Conservation (phyloP, 371 early-diverging fungal genomes). For the Antonospora locustae region DNA sequence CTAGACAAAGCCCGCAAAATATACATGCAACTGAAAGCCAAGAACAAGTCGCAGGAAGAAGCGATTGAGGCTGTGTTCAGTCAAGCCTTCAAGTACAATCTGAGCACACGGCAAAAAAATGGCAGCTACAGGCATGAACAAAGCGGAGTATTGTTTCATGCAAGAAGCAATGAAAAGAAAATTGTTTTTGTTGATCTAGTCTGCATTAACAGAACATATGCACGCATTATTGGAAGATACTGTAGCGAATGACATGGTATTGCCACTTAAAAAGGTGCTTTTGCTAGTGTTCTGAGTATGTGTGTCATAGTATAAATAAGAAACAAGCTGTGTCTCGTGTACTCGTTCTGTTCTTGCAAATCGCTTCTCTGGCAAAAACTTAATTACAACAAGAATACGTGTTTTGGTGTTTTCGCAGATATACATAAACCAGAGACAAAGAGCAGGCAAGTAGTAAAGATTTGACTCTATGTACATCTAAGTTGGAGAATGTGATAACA, state of each 20-base stretch:
- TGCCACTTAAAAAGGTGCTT: neutral
- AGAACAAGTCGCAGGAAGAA: conserved; percentile 25
- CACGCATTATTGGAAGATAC: conserved; percentile 39
- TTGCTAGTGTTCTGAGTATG: too few relatives aligned
- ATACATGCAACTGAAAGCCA: neutral
- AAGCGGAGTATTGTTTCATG: conserved; percentile 18
- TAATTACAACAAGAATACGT: too few relatives aligned
- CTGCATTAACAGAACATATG: conserved; percentile 39
- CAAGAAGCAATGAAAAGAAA: conserved; percentile 34
- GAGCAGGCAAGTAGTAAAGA: too few relatives aligned
- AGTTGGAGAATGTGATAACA: too few relatives aligned
- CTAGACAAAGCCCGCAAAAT: neutral
- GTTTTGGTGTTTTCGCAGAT: too few relatives aligned
- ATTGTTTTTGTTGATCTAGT: conserved; percentile 43
- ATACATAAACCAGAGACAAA: too few relatives aligned
- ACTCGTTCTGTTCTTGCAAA: too few relatives aligned
- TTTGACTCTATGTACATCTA: too few relatives aligned
- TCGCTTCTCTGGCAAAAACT: too few relatives aligned
- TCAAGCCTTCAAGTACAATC: conserved; percentile 40
- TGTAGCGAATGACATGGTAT: neutral
- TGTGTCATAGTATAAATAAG: too few relatives aligned
- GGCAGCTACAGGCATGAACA: conserved; percentile 27
- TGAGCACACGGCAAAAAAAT: conserved; percentile 30
- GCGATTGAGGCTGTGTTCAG: conserved; percentile 31
- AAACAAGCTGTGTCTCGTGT: too few relatives aligned